Conservation (phyloP, 495 filamentous ascomycete species). For the Podospora appendiculata region DNA sequence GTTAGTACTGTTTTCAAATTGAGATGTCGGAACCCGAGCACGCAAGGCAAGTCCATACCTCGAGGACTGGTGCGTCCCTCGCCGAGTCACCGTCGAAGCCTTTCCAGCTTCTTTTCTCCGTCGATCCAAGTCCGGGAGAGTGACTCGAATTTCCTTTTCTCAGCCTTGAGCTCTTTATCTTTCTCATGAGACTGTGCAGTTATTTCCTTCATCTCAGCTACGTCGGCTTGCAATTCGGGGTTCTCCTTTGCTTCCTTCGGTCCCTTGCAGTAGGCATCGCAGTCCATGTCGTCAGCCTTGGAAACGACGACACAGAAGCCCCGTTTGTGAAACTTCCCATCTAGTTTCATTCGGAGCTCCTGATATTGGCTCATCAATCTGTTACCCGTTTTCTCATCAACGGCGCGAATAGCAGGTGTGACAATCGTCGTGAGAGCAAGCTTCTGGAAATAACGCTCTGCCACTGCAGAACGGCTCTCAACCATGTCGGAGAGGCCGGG, state of each 20-base stretch:
- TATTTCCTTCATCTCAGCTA: background rate
- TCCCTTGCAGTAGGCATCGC: constrained; percentile 1
- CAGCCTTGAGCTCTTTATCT: background rate
- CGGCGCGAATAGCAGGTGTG: constrained; percentile 9
- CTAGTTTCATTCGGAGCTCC: constrained; percentile 12
- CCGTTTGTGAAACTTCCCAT: constrained; percentile 11
- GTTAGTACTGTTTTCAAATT: background rate
- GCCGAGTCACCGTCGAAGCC: background rate
- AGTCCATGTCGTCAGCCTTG: constrained; percentile 17
- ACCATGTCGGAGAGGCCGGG: constrained; percentile 17
- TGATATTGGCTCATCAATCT: constrained; percentile 12
- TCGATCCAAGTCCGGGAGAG: background rate
- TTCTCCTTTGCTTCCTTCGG: background rate
- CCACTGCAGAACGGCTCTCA: constrained; percentile 10
- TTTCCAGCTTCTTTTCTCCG: background rate
- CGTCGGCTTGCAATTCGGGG: background rate
- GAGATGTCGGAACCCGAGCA: background rate
- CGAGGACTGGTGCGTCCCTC: background rate
- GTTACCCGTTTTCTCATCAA: constrained; percentile 12
- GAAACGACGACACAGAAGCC: constrained; percentile 14
- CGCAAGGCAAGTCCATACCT: background rate
- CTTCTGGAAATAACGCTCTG: constrained; percentile 7
- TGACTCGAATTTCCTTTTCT: too few species aligned
- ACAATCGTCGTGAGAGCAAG: constrained; percentile 12
- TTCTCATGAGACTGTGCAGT: background rate